Percentiles rank a stretch among this genome's conserved stretches.
These are phyloP conservation scores for Scheffersomyces amazonensis DNA, from an alignment of 805 yeast species.

Conservation along the genomic window DNA sequence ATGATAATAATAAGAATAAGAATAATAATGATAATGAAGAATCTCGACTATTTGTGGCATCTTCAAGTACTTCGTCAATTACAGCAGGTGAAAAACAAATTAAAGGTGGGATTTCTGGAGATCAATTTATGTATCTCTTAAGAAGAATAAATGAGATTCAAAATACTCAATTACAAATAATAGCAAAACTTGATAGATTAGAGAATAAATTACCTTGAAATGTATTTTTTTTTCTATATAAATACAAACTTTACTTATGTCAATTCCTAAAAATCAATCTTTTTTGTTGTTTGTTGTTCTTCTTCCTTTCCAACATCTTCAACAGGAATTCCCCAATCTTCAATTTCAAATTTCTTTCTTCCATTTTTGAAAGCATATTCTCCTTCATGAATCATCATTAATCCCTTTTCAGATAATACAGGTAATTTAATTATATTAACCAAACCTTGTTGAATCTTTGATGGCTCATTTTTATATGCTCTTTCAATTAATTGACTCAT, in stretches of 20 bases:
- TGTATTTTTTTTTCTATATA: neutral
- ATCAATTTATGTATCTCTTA: slow-evolving; percentile 2
- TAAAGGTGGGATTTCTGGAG: neutral
- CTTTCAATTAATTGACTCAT: slow-evolving; percentile 63
- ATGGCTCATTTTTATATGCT: slow-evolving; percentile 69
- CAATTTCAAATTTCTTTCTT: slow-evolving; percentile 77
- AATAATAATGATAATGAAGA: neutral
- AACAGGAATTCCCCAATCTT: slow-evolving; percentile 96
- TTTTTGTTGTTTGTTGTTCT: slow-evolving; percentile 25
- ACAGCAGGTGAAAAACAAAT: neutral
- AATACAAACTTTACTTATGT: no score
- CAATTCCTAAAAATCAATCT: slow-evolving; percentile 27
- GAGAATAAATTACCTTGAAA: neutral
- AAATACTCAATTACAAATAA: slow-evolving; percentile 2
- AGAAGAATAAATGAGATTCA: slow-evolving; percentile 6
- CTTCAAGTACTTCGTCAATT: neutral
- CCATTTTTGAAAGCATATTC: slow-evolving; percentile 89
- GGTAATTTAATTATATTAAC: slow-evolving; percentile 76
- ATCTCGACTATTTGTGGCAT: neutral
- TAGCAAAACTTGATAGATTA: neutral
- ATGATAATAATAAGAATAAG: no score
- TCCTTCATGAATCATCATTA: slow-evolving; percentile 69
- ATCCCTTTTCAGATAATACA: slow-evolving; percentile 68
- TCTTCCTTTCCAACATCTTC: slow-evolving; percentile 64
- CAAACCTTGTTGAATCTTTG: slow-evolving; percentile 81